Evolutionary conservation across 768 basidiomycete genomes (phyloP), one percentile per base, ranked within the genome.

Genomic region (Lepiota brunneoincarnata): DNA sequence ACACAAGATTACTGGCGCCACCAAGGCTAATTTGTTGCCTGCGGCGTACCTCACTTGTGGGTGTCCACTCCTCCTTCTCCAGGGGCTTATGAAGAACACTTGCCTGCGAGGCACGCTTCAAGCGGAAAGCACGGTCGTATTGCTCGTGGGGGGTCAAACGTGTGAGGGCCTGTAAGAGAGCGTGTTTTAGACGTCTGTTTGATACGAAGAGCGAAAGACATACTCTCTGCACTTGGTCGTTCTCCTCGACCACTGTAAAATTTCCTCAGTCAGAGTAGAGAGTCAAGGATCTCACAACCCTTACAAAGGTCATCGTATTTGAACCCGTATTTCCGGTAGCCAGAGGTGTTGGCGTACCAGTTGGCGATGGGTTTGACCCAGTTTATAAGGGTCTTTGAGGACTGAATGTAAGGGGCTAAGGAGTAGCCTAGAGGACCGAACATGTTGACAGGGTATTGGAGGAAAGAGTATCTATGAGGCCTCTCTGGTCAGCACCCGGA

Each of bases 281-380:
- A n/a, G 50, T 47, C 53, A 52, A 49, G 44, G 52, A 52, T 61
- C 37, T 59, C 49, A 52, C 35, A 55, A 49, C 23, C 81, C 91
- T 70, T 61, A 93, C 91, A 76, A 65, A 99, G 83, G 79, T 99
- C 96, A 69, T 99, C 96, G 69, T 97, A 95, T 65, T 81, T 84
- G 72, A 98, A 82, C 61, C 96, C 96, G 64, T 91, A 78, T 64
- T 85, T 79, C 61, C 96, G 82, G 79, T 94, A 91, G 37, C 95
- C 93, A 36, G 87, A 70, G 50, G 86, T 72, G 67, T 88, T 69
- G 62, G 87, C 87, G 66, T 97, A 98, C 82, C 86, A 88, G 61
- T 81, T 77, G 6, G 93, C 90, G 52, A 97, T 45, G 52, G 93
- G 93, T 56, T 83, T 86, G 58, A 96, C 60, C 72, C 81, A 76